Evolutionary conservation across 106 monocot genomes (phyloP), one percentile per base, ranked within the genome.

Genomic region (Platanthera zijinensis): DNA sequence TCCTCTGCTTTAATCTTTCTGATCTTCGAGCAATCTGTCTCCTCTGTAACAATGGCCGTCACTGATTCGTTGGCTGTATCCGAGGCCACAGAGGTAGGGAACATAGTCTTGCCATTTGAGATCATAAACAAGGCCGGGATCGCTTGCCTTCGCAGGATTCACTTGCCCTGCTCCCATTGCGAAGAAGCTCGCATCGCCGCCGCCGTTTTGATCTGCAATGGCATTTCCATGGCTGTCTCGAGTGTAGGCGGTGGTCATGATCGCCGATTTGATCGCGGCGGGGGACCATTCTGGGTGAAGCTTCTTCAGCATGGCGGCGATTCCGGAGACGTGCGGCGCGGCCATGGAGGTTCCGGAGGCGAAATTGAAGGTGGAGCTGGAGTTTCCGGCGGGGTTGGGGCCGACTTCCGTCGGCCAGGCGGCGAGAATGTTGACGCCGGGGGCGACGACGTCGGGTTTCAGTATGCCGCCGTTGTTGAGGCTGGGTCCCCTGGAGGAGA

Each of bases 401-500:
- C 12, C 57, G 0, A 49, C 63, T 52, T 69, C 52, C 8, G 50
- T 56, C 2, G 84, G 71, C 84, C 72, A 79, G 7, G 81, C 79
- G 0, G 80, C 85, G 8, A 88, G 69, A 10, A 88, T 73, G 66
- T 59, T 75, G 15, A 83, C 79, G 7, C 88, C 88, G 6, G 88
- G 88, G 0, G 78, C 85, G 0, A 75, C 73, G 59, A 88, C 73
- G 45, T 88, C 85, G 7, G 88, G 85, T 49, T 88, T 88, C 14
- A 88, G 18, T 50, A 88, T 80, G 12, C 75, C 66, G 0, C 77
- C 78, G 75, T 78, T 88, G 14, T 75, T 70, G 7, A 76, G 11
- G 66, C 59, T 75, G 0, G 87, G 87, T 0, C 87, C 84, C 5
- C 87, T 50, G 8, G 87, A 84, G 30, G 87, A 87, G 84, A 84